phyloP scores from a whole-genome alignment of 805 yeast species.

The Ogataea nitratoaversa region DNA sequence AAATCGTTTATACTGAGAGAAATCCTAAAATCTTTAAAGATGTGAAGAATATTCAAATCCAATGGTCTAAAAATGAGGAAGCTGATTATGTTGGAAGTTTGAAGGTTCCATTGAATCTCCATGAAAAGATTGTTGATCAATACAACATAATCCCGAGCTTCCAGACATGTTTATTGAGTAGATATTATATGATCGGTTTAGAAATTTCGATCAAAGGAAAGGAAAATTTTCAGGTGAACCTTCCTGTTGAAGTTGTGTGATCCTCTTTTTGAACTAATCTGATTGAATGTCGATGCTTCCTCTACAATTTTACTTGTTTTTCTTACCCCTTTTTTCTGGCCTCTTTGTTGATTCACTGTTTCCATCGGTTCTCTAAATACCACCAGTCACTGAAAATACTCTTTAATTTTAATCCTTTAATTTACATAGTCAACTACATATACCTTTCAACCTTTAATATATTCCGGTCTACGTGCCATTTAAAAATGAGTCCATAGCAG shows the following conservation, averaged over 20 bases:
- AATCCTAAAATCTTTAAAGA: slow-evolving; percentile 1
- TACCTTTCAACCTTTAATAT: too few relatives aligned
- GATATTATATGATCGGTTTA: slow-evolving; percentile 41
- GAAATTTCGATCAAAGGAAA: slow-evolving; percentile 9
- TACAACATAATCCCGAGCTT: slow-evolving; percentile 57
- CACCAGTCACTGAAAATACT: too few relatives aligned
- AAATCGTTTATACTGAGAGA: slow-evolving; percentile 5
- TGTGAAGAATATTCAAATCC: not conserved
- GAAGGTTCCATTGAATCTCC: slow-evolving; percentile 6
- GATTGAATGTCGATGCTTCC: too few relatives aligned
- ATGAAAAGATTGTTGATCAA: slow-evolving; percentile 28
- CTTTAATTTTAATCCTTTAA: too few relatives aligned
- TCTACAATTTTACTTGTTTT: too few relatives aligned
- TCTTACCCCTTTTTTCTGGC: too few relatives aligned
- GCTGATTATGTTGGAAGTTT: slow-evolving; percentile 1
- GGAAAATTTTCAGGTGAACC: not conserved
- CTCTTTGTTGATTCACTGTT: too few relatives aligned
- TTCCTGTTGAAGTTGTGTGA: slow-evolving; percentile 8
- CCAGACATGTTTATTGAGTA: slow-evolving; percentile 58
- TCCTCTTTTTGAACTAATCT: too few relatives aligned
- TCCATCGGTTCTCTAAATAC: too few relatives aligned
- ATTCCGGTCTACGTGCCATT: too few relatives aligned
- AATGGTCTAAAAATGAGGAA: too few relatives aligned
- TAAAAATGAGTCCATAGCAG: too few relatives aligned
- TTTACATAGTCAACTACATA: not conserved